Base-by-base conservation (phyloP, 805 yeast genomes). In the Aciculoconidium aculeatum region DNA sequence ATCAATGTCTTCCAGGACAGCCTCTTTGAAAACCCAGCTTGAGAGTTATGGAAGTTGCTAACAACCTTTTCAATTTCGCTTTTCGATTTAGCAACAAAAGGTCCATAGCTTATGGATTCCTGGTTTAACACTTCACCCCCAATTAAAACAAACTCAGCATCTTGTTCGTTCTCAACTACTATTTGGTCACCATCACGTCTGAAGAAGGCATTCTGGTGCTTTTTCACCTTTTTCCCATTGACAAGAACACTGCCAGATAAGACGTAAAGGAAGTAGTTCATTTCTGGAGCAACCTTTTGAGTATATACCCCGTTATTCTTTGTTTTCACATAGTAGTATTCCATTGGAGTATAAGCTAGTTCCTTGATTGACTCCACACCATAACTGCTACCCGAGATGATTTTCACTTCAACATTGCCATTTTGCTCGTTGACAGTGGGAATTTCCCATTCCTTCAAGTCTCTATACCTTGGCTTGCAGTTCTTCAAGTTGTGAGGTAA, bases 31-130 rank as follows among this genome's bases (percentile, higher is more conserved):
- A 82, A 82, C 1, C 88, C 88, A 49, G 80, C 79, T 14, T 60
- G 53, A 34, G 75, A 80, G 28, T 58, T 51, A 54, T 80, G 90
- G 51, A 80, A 88, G 49, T 82, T 87, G 53, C 59, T 45, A 45
- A 84, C 76, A 0, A 85, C 94, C 43, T 80, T 58, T 40, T 74
- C 67, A 36, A 87, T 78, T 39, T 72, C 74, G 30, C 76, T 81
- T 32, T 67, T 66, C 13, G 79, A 59, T 7, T 82, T 73, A 38
- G 83, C 90, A 12, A 87, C 96, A 49, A 88, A 88, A 10, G 96
- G 95, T 11, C 96, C 96, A 50, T 85, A 80, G 50, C 86, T 95
- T 17, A 84, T 81, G 32, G 81, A 67, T 12, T 75, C 72, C 60
- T 85, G 95, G 41, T 82, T 71, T 31, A 84, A 59, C 11, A 71